A percentile compares a stretch with the other conserved stretches of the same genome.
Conservation (phyloP, 1,139 yeast genomes). For the Taphrina flavorubra region DNA sequence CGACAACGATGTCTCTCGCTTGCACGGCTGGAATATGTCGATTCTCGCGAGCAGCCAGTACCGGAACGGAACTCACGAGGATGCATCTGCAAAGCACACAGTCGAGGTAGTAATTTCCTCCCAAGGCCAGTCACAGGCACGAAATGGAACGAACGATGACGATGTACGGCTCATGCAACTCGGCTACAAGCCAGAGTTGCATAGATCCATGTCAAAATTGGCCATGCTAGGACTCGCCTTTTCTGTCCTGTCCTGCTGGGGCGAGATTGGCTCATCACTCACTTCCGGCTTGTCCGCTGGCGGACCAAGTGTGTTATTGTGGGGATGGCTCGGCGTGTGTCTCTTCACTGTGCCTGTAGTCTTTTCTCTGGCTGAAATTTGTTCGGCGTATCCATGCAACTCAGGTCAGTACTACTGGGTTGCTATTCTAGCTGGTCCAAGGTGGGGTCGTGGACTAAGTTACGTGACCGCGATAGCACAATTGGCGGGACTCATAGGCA, state of each 20-base stretch:
- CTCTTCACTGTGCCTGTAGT: slow-evolving; percentile 65
- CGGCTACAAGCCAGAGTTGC: slow-evolving; percentile 54
- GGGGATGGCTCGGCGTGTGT: slow-evolving; percentile 76
- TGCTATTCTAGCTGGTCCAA: slow-evolving; percentile 46
- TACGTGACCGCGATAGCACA: slow-evolving; percentile 45
- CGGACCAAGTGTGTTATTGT: slow-evolving; percentile 59
- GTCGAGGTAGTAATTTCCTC: not conserved
- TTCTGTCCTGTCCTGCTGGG: slow-evolving; percentile 53
- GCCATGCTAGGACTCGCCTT: slow-evolving; percentile 54
- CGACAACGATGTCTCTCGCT: too few relatives aligned
- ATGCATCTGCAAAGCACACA: not conserved
- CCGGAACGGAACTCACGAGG: not conserved
- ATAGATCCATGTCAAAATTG: slow-evolving; percentile 52
- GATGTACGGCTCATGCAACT: slow-evolving; percentile 49
- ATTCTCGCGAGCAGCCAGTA: too few relatives aligned
- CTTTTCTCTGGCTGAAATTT: slow-evolving; percentile 65
- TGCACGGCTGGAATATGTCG: too few relatives aligned
- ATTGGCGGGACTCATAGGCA: slow-evolving; percentile 48
- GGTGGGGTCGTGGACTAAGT: slow-evolving; percentile 45
- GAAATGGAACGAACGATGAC: slow-evolving; percentile 41
- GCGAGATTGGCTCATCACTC: slow-evolving; percentile 54
- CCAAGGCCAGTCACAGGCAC: not conserved
- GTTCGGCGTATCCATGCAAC: slow-evolving; percentile 71
- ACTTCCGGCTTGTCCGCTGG: slow-evolving; percentile 52
- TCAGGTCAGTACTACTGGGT: slow-evolving; percentile 51